Conservation (phyloP, 257 asterid genomes). For the Solanum ossicruentum region DNA sequence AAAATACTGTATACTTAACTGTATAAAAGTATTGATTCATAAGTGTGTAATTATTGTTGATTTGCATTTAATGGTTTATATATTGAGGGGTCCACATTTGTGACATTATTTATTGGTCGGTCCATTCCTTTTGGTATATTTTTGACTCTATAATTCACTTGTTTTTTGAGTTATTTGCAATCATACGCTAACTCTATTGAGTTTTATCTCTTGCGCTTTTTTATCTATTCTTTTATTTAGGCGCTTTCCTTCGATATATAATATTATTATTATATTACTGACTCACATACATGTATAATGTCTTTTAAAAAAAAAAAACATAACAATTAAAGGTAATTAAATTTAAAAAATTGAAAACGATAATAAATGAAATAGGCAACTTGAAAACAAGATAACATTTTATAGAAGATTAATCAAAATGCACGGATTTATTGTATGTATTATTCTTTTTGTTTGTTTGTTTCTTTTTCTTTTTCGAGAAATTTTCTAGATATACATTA, state of each 20-base stretch:
- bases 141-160: constrained; percentile 9
- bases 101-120: constrained; percentile 16
- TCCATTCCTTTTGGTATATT: constrained; percentile 12
- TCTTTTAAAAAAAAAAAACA: background rate
- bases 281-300: background rate
- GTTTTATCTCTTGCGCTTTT: background rate
- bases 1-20: background rate
- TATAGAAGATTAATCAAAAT: background rate
- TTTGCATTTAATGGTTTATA: constrained; percentile 51
- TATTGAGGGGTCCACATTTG: constrained; percentile 38
- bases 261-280: background rate
- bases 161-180: constrained; percentile 18
- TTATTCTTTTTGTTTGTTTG: background rate
- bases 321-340: background rate
- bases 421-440: background rate
- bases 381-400: background rate
- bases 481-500: background rate
- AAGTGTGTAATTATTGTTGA: constrained; percentile 29
- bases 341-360: background rate
- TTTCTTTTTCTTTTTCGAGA: background rate
- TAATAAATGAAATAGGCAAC: background rate
- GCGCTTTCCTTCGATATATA: background rate
- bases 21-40: constrained; percentile 1
- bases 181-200: constrained; percentile 23
- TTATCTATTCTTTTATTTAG: background rate